These are phyloP conservation scores for Leccinum subgranulosum DNA, from an alignment of 768 basidiomycete genomes.

Conservation along the genomic window DNA sequence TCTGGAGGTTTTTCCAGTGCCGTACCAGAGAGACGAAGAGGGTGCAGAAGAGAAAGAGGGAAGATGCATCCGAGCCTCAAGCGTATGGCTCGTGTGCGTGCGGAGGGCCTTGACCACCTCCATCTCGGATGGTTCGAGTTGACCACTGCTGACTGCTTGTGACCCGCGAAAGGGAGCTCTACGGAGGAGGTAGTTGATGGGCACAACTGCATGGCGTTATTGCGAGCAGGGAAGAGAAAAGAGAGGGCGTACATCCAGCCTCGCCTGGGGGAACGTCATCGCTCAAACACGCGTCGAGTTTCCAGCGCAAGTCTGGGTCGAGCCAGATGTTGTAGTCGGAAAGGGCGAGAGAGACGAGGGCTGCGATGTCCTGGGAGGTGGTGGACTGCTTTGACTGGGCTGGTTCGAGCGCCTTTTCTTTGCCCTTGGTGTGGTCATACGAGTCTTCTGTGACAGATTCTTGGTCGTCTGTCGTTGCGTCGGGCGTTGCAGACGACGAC, in stretches of 20 bases:
- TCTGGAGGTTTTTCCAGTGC: constrained; percentile 25
- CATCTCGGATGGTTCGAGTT: constrained; percentile 36
- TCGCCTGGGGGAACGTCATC: constrained; percentile 13
- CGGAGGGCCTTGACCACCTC: constrained; percentile 59
- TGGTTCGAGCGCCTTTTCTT: constrained; percentile 16
- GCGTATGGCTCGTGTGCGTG: constrained; percentile 36
- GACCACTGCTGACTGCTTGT: neutral
- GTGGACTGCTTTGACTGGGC: constrained; percentile 16
- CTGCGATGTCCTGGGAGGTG: constrained; percentile 44
- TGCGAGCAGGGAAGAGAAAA: neutral
- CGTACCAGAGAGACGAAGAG: constrained; percentile 38
- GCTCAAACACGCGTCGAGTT: constrained; percentile 36
- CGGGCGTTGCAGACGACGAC: constrained; percentile 9
- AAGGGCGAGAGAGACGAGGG: constrained; percentile 56
- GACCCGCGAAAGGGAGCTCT: constrained; percentile 29
- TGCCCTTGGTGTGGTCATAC: constrained; percentile 25
- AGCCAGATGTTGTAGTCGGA: constrained; percentile 70
- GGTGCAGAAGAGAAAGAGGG: constrained; percentile 28
- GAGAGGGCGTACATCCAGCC: constrained; percentile 46
- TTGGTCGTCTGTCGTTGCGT: constrained; percentile 1
- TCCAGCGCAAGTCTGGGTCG: constrained; percentile 51
- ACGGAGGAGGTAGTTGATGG: constrained; percentile 54
- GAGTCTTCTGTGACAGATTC: constrained; percentile 5
- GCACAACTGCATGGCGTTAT: constrained; percentile 45
- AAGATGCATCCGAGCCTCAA: constrained; percentile 66